Base-by-base conservation (phyloP, 768 basidiomycete species). In the Russula dissimulans region DNA sequence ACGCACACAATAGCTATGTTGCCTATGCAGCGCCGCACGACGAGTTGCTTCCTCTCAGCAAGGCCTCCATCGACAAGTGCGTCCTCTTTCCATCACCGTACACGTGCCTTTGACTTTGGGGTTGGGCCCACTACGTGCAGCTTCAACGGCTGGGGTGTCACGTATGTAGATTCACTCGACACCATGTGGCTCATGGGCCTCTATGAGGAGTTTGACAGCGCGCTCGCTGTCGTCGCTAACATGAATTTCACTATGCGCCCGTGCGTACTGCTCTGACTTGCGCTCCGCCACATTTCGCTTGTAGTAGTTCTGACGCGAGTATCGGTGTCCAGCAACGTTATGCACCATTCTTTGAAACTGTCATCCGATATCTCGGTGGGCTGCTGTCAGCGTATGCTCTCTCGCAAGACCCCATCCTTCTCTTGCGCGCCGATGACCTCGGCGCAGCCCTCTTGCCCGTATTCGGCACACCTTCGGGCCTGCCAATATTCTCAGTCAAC, bases 301-400 rank as follows among this genome's bases (percentile, higher is more conserved):
- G 9, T 44, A 18, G 43, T 43, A n/a, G 18, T 18, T 36, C 34
- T 38, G 12, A 38, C 11, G 48, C 10, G 10, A 34, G 6, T 9
- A 6, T 15, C n/a, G 3, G 1, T 10, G n/a, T 5, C 31, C 12
- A 72, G 70, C 41, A 51, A 58, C 65, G 71, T 65, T 71, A 70
- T 64, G 74, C 69, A 0, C 84, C 85, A 1, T 88, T 85, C 69
- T 91, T 88, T 89, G 89, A 95, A 75, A 95, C 91, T 0, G 82
- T 88, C 44, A 97, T 97, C 61, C 83, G 94, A 36, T 89, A 95
- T 66, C 81, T 97, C 88, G 94, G 93, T 3, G 95, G 94, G 6
- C 76, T 95, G 1, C 78, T 62, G 4, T 63, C 63, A 10, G 91
- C 89, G 0, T 87, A 93, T 67, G 85, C 92, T 5, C 75, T 97